phyloP scores from a whole-genome alignment of 148 eudicot species.

The Vaccinium macrocarpon region DNA sequence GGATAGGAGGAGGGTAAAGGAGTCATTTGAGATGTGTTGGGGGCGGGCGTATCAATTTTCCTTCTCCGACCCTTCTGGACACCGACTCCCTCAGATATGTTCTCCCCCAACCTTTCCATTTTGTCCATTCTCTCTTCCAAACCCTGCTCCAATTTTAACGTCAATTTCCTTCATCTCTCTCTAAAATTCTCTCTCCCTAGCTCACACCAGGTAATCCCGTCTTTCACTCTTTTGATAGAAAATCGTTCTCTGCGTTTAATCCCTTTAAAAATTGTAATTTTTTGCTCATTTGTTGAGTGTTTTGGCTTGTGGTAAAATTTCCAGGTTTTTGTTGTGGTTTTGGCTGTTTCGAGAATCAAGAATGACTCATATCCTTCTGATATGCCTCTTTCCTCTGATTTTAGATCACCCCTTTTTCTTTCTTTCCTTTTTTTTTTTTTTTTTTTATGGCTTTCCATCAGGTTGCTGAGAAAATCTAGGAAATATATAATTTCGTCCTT shows the following conservation, averaged over 20 bases:
- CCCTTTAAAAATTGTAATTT: not conserved
- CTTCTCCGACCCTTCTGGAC: slow-evolving; percentile 10
- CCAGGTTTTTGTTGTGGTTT: slow-evolving; percentile 17
- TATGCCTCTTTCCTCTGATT: slow-evolving; percentile 38
- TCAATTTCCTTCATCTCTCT: not conserved
- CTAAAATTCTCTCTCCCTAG: not conserved
- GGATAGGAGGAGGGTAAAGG: no score
- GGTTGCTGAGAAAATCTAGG: not conserved
- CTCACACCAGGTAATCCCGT: slow-evolving; percentile 6
- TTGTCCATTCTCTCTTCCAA: not conserved
- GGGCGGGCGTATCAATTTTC: no score
- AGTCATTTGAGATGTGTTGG: no score
- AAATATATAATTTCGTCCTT: not conserved
- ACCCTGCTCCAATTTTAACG: not conserved
- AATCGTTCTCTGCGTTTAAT: not conserved
- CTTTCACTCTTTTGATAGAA: not conserved
- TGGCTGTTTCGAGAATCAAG: slow-evolving; percentile 40
- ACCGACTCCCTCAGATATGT: not conserved
- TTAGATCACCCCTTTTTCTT: slow-evolving; percentile 18
- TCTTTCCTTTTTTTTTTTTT: not conserved
- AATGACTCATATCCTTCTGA: slow-evolving; percentile 48
- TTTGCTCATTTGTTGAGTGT: not conserved
- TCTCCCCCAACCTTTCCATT: not conserved
- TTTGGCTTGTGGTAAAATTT: not conserved
- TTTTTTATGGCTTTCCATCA: not conserved